Conservation (phyloP, 177 flowering plant species). For the Vitis hybrid region DNA sequence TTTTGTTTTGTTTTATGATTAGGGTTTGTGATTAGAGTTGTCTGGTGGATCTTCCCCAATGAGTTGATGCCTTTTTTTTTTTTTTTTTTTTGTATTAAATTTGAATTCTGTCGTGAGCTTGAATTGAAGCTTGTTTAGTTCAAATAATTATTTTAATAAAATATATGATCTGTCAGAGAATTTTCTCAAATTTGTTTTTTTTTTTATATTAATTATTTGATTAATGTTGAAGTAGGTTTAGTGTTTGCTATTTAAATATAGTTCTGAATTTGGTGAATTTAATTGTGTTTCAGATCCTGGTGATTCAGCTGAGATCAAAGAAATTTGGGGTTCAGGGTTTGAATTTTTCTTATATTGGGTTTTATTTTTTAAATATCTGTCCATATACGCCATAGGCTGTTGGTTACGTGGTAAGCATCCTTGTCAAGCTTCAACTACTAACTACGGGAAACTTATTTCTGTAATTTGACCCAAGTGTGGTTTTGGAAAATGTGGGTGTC, state of each 20-base stretch:
- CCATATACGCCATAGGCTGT: neutral
- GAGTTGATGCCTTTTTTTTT: neutral
- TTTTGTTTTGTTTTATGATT: neutral
- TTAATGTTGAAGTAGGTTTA: neutral
- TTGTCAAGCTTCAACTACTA: slow-evolving; percentile 25
- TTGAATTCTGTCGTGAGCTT: slow-evolving; percentile 7
- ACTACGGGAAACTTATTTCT: slow-evolving; percentile 11
- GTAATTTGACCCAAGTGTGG: slow-evolving; percentile 19
- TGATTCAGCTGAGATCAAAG: no score
- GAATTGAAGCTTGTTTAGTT: neutral
- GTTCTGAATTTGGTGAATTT: no score
- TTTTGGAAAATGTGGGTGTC: slow-evolving; percentile 5
- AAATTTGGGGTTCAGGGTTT: no score
- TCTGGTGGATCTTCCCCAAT: neutral
- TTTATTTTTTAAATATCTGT: neutral
- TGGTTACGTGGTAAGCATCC: slow-evolving; percentile 6
- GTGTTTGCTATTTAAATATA: no score
- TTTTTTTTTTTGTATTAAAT: neutral
- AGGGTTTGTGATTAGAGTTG: neutral
- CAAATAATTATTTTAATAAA: neutral
- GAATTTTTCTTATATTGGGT: neutral
- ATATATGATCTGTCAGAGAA: neutral
- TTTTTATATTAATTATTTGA: slow-evolving; percentile 26
- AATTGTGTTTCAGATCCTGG: no score
- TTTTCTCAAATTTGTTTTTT: neutral